Evolutionary conservation across 2,329 filamentous ascomycete species (phyloP).

Genomic region (Penicillium sp.): DNA sequence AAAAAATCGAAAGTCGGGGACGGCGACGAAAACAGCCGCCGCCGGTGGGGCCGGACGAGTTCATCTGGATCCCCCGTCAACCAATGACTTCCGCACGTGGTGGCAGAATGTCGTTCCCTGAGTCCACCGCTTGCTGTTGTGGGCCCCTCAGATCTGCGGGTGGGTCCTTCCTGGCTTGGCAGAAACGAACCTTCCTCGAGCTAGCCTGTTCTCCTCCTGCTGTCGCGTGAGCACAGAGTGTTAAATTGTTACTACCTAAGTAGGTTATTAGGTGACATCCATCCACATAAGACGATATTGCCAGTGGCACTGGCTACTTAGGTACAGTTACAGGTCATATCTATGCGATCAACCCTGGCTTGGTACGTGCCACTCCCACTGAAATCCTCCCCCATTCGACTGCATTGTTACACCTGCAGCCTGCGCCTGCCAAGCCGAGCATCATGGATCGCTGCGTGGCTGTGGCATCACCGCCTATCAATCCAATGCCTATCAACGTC

Average conservation of each 20-base stretch:
- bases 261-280: too few species aligned
- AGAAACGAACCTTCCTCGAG: too few species aligned
- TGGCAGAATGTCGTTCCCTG: slow-evolving; percentile 30
- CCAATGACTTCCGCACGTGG: slow-evolving; percentile 40
- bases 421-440: background rate
- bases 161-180: background rate
- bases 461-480: too few species aligned
- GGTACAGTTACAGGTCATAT: too few species aligned
- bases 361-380: too few species aligned
- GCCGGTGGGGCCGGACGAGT: slow-evolving; percentile 8
- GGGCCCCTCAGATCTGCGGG: slow-evolving; percentile 5
- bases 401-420: background rate
- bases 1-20: slow-evolving; percentile 13
- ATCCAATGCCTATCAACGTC: background rate
- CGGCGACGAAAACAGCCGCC: slow-evolving; percentile 10
- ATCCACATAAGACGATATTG: too few species aligned
- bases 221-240: too few species aligned
- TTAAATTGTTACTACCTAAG: too few species aligned
- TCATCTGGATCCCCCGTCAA: slow-evolving; percentile 9
- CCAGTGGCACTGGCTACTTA: too few species aligned
- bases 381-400: background rate
- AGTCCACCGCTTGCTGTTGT: slow-evolving; percentile 15
- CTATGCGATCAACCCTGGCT: too few species aligned
- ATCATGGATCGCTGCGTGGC: background rate
- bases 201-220: too few species aligned